Evolutionary conservation across 768 basidiomycete genomes (phyloP).

Genomic region (Xerocomus brunneocitrinus): DNA sequence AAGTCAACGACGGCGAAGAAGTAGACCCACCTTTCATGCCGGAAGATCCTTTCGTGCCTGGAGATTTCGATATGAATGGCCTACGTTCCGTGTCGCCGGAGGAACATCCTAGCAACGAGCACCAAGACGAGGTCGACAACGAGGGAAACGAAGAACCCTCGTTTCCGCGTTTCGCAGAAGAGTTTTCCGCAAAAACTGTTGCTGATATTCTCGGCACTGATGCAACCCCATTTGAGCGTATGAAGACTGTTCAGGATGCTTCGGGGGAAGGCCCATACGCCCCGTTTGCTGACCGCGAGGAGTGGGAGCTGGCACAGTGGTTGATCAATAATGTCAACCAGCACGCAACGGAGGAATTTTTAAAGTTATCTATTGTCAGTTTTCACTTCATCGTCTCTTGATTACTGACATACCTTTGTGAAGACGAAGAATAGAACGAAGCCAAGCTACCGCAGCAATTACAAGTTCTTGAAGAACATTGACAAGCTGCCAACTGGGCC

Average conservation of each 20-base stretch:
- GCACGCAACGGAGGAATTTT: not conserved
- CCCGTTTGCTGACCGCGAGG: not conserved
- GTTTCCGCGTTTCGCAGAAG: too few species aligned
- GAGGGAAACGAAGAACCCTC: too few species aligned
- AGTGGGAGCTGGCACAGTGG: not conserved
- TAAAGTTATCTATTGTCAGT: not conserved
- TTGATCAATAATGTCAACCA: not conserved
- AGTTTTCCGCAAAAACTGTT: too few species aligned
- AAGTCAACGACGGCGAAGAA: too few species aligned
- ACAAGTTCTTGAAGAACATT: not conserved
- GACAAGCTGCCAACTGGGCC: not conserved
- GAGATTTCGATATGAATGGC: too few species aligned
- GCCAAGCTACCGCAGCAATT: not conserved
- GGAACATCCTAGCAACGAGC: too few species aligned
- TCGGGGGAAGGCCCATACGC: not conserved
- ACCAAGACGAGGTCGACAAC: not conserved
- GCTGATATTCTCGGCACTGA: too few species aligned
- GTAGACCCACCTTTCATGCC: too few species aligned
- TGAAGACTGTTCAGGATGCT: not conserved
- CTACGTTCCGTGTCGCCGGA: too few species aligned
- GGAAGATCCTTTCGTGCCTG: too few species aligned
- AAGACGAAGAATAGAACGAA: not conserved
- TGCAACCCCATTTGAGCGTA: not conserved
- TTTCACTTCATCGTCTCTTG: too few species aligned
- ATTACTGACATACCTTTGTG: too few species aligned